Evolutionary conservation across 176 grass and related monocot genomes (phyloP).

Genomic region (Tuctoria greenei): DNA sequence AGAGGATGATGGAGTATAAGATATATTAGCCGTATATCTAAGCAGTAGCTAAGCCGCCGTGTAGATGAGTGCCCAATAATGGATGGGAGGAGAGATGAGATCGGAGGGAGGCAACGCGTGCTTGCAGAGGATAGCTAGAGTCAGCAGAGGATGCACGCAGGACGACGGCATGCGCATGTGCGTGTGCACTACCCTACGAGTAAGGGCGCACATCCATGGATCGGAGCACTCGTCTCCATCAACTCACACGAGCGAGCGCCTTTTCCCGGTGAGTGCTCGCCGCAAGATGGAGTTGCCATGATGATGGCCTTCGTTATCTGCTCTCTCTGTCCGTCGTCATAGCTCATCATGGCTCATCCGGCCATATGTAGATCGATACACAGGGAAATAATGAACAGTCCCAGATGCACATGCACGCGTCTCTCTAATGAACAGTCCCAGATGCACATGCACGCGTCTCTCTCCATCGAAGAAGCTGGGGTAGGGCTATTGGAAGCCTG

Average conservation of each 20-base stretch:
- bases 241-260: slow-evolving; percentile 15
- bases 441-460: too few relatives aligned
- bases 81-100: background rate
- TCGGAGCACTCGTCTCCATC: slow-evolving; percentile 24
- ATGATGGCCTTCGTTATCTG: slow-evolving; percentile 21
- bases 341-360: slow-evolving; percentile 28
- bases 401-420: background rate
- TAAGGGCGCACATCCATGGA: background rate
- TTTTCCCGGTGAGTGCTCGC: slow-evolving; percentile 42
- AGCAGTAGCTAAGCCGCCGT: background rate
- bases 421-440: too few relatives aligned
- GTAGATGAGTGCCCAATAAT: slow-evolving; percentile 42
- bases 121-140: slow-evolving; percentile 12
- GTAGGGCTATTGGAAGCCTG: background rate
- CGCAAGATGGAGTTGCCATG: slow-evolving; percentile 50
- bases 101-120: background rate
- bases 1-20: background rate
- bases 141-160: background rate
- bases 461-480: background rate
- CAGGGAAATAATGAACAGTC: background rate
- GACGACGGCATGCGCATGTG: slow-evolving; percentile 6
- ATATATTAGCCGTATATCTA: background rate
- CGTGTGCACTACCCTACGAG: slow-evolving; percentile 15
- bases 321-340: background rate
- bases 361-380: background rate